Conservation (phyloP, 306 rosid genomes). For the Vigna hirtella region DNA sequence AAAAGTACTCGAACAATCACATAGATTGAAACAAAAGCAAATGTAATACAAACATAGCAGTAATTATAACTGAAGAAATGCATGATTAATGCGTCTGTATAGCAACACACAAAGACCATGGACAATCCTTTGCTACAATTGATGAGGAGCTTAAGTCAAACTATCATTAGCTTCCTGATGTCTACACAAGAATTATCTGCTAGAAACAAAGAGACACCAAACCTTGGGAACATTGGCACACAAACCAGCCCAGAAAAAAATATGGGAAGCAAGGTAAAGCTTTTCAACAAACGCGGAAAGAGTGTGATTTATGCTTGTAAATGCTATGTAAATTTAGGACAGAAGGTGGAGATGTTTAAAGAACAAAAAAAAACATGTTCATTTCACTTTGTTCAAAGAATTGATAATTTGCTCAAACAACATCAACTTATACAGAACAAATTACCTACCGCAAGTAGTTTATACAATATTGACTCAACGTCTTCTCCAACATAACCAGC, state of each 20-base stretch:
- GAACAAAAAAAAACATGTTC: not conserved
- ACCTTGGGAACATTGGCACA: not conserved
- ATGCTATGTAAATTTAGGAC: not conserved
- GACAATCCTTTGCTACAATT: not conserved
- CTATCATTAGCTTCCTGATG: not conserved
- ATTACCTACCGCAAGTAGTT: constrained; percentile 74
- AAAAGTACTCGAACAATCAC: not conserved
- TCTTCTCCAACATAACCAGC: constrained; percentile 98
- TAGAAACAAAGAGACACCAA: constrained; percentile 1
- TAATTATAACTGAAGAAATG: not conserved
- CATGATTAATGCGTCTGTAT: not conserved
- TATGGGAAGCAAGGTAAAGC: not conserved
- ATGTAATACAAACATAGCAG: not conserved
- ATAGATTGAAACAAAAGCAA: constrained; percentile 5
- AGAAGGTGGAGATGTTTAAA: not conserved
- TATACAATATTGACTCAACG: constrained; percentile 85
- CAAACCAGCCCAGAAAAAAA: not conserved
- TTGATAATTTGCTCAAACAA: constrained; percentile 7
- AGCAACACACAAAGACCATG: not conserved
- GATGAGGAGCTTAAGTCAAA: constrained; percentile 10
- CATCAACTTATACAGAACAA: constrained; percentile 32
- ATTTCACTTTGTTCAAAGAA: not conserved
- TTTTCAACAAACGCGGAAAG: not conserved
- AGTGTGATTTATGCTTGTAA: not conserved
- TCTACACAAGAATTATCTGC: not conserved